Base-by-base conservation (phyloP, 164 flowering plant genomes). In the Echeveria elegans region DNA sequence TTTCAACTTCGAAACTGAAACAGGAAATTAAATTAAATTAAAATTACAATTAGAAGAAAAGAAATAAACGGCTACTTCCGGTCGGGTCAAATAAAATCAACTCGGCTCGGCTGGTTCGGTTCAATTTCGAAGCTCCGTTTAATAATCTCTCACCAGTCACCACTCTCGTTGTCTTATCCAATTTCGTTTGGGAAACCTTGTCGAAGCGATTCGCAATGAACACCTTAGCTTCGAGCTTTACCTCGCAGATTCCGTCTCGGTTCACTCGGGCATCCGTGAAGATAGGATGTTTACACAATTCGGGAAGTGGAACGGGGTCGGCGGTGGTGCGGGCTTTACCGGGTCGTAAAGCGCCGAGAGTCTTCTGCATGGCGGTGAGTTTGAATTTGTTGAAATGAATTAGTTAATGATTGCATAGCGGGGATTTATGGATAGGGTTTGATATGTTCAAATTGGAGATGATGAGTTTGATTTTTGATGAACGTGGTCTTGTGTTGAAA, bases 301-400 rank as follows among this genome's bases (percentile, higher is more conserved):
- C 66, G 50, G n/a, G 58, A 12, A 62, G 66, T 56, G 50, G 32
- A 18, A 62, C 60, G 47, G 60, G 48, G 5, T 50, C 45, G 32
- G 37, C 59, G 21, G 36, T 68, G 24, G 18, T 64, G 34, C 75
- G 65, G 32, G 77, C 82, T 66, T 71, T 65, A 1, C 77, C 68
- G 21, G n/a, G 60, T 16, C 69, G 24, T 38, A 73, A 70, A 67
- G 75, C 71, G 66, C 67, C 81, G 6, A 73, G 81, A 70, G 56
- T 82, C 69, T 74, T 82, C 70, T 90, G 94, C 83, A 86, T 82
- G 90, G 94, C 94, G 82, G 96, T 90, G 14, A 26, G 84, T 72
- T 59, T 4, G 16, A 21, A 21, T 48, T 26, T 34, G 14, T 16
- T 2, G 34, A 41, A 8, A 26, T 15, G 63, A 21, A 64, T 56